These are phyloP conservation scores for Parmelia sp. DNA, from an alignment of 495 filamentous ascomycete genomes.

Conservation along the genomic window DNA sequence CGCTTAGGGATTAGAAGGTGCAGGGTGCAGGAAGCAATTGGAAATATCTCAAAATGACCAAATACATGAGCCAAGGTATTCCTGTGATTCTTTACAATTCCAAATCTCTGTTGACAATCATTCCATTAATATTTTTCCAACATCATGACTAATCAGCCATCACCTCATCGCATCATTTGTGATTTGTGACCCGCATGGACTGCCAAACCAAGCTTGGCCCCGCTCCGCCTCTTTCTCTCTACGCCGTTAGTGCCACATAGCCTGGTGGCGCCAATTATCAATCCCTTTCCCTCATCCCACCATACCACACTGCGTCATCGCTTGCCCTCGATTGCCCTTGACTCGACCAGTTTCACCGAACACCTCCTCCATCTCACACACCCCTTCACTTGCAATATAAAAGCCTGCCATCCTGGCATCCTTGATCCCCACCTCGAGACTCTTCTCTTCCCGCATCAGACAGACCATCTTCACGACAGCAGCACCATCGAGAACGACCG, in stretches of 20 bases:
- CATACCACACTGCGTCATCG: not conserved
- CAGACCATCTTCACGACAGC: not conserved
- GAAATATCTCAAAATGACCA: not conserved
- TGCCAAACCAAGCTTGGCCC: too few relatives aligned
- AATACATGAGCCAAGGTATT: too few relatives aligned
- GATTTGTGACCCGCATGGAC: too few relatives aligned
- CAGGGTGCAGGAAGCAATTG: not conserved
- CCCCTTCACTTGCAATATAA: not conserved
- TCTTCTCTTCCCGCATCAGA: not conserved
- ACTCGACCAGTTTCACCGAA: not conserved
- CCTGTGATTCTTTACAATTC: not conserved
- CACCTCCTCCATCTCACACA: not conserved
- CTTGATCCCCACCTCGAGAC: conserved; percentile 4
- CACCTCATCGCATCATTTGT: too few relatives aligned
- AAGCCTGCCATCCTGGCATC: conserved; percentile 7
- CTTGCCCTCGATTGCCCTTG: not conserved
- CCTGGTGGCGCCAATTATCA: not conserved
- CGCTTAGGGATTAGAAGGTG: not conserved
- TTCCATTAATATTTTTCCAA: too few relatives aligned
- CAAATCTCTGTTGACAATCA: not conserved
- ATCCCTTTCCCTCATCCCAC: not conserved
- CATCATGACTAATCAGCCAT: too few relatives aligned
- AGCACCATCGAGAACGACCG: not conserved
- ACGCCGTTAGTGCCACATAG: too few relatives aligned
- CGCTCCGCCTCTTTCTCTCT: not conserved